Conservation (phyloP, 2,329 filamentous ascomycete genomes). For the Bipolaris bicolor region DNA sequence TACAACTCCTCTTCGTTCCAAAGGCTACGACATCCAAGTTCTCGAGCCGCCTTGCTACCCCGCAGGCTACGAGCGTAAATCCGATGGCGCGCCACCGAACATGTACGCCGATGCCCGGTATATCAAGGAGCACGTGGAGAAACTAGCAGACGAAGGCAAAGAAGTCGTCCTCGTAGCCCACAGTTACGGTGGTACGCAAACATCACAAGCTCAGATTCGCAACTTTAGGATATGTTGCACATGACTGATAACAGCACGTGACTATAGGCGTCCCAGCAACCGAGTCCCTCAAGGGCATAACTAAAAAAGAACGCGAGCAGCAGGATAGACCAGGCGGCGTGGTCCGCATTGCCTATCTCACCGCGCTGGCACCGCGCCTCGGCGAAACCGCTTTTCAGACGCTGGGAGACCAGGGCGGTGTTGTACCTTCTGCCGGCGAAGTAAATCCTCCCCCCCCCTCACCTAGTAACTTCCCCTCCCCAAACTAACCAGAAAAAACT, state of each 20-base stretch:
- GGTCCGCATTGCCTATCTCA: slow-evolving; percentile 31
- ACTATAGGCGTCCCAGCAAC: slow-evolving; percentile 28
- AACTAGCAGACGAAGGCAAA: slow-evolving; percentile 40
- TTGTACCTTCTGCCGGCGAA: slow-evolving; percentile 14
- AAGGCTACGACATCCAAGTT: slow-evolving; percentile 24
- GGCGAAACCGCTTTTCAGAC: slow-evolving; percentile 14
- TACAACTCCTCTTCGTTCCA: slow-evolving; percentile 12
- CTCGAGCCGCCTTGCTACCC: slow-evolving; percentile 24
- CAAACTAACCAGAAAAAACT: not conserved
- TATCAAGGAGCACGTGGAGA: slow-evolving; percentile 30
- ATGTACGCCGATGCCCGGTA: slow-evolving; percentile 42
- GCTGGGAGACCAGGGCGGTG: slow-evolving; percentile 1
- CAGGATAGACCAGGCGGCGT: slow-evolving; percentile 43
- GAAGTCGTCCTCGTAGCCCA: slow-evolving; percentile 48
- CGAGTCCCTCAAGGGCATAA: slow-evolving; percentile 37
- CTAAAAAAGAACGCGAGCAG: slow-evolving; percentile 30
- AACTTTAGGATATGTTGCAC: not conserved
- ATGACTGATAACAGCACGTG: not conserved
- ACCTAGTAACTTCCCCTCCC: not conserved
- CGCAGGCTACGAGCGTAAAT: slow-evolving; percentile 8
- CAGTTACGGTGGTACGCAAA: slow-evolving; percentile 44
- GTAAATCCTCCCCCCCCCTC: slow-evolving; percentile 6
- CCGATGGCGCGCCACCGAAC: slow-evolving; percentile 12
- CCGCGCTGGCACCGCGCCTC: slow-evolving; percentile 23
- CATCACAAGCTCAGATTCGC: not conserved